Percentiles rank a stretch among this genome's conserved stretches.
phyloP scores from a whole-genome alignment of 2,329 filamentous ascomycete species.

The Fusarium sp. region DNA sequence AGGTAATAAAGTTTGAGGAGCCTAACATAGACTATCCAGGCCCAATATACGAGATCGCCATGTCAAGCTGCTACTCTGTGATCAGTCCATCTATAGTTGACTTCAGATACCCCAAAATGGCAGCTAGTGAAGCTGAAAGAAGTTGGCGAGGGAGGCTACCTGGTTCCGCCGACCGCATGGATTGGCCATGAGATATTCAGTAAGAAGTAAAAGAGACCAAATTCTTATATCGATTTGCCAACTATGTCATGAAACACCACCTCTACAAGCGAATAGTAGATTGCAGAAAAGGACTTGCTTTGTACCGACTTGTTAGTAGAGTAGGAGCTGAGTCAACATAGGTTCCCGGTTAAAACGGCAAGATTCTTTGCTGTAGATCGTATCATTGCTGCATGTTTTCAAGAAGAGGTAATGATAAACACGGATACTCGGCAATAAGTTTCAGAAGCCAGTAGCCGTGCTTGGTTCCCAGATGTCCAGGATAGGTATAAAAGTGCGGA shows the following conservation, averaged over 20 bases:
- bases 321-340: not conserved
- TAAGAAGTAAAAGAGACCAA: not conserved
- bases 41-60: not conserved
- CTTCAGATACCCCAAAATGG: too few relatives aligned
- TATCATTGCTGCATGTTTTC: not conserved
- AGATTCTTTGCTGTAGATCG: not conserved
- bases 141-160: too few relatives aligned
- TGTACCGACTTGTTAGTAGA: not conserved
- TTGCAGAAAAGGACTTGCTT: not conserved
- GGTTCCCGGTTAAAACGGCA: not conserved
- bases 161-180: too few relatives aligned
- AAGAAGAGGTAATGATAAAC: not conserved
- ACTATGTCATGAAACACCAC: too few relatives aligned
- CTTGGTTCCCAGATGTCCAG: not conserved
- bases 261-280: too few relatives aligned
- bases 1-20: not conserved
- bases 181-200: not conserved
- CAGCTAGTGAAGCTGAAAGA: not conserved
- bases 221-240: not conserved
- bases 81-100: fast-evolving
- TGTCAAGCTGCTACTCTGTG: too few relatives aligned
- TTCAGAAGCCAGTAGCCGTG: not conserved
- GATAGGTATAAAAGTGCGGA: not conserved
- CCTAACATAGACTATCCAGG: not conserved
- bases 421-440: not conserved